Evolutionary conservation across 371 early-diverging fungal species (phyloP), one percentile per base, ranked within the genome.

Genomic region (Mortierella sp.): DNA sequence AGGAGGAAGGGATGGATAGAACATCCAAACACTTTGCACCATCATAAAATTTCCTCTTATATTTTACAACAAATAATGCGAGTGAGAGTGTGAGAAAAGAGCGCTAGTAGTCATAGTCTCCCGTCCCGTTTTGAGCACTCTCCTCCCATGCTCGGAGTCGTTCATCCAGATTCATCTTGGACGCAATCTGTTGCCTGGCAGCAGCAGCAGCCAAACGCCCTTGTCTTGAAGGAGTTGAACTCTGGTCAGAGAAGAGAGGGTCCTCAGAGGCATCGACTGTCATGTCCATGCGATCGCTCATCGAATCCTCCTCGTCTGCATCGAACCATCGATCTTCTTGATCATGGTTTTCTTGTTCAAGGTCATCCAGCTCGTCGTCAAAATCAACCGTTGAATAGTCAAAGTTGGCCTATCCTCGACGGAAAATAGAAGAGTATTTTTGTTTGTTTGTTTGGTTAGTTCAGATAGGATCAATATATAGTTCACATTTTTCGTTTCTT

Each of bases 291-390:
- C n/a, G n/a, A 7, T 37, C 44, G 28, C 47, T 16, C 19, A 19
- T 21, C 44, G 23, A n/a, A 18, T 43, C 57, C 15, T 68, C 77
- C 25, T 76, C 72, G 23, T 73, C 80, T 28, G 51, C 66, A 44
- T 75, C 75, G 47, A 79, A 79, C 60, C 66, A 79, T 11, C 60
- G 66, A 52, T 79, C 80, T 46, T 79, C 80, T 7, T 66, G 55
- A 46, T 79, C 80, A 51, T 73, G 67, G 14, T 58, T 61, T 25
- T 73, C 70, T 29, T 79, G 80, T 15, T 79, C 80, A 21, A 79
- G 43, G 55, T 79, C 80, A 57, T 79, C 80, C 80, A 79, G 51
- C n/a, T 64, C 60, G 30, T 79, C 80, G 26, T 79, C 64, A 60
- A 70, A 79, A 48, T 79, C 80, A 7, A 79, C 68, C 30, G 60